Evolutionary conservation across 2,329 filamentous ascomycete species (phyloP), one percentile per base, ranked within the genome.

Genomic region (Alternaria longipes): DNA sequence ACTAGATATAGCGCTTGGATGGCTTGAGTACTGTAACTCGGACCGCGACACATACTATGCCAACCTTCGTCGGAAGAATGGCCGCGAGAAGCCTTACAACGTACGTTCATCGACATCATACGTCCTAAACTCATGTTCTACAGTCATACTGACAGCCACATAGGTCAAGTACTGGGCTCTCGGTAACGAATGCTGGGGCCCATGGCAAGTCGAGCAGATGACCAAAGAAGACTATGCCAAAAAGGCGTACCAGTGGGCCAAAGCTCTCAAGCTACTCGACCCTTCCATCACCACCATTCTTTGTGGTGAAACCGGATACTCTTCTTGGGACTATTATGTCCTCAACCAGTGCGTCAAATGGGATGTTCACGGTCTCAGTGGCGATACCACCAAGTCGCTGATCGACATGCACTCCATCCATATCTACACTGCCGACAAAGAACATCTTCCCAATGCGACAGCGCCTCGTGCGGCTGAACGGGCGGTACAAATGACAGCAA

Each of bases 1-100:
- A 58, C 83, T 2, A 59, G 38, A 36, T 49, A 50, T 66, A 86
- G 86, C 86, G 36, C 83, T 94, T 32, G 91, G 85, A 11, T 95
- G 92, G 92, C 83, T 95, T 20, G 92, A 95, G 75, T 95, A 95
- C 82, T 95, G 92, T 83, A 95, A 95, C 80, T 89, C 88, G 3
- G 87, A 85, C n/a, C 83, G 85, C 56, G 86, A 94, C 78, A 94
- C 90, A 9, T 86, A 94, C 82, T 95, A 93, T 76, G 92, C 92
- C 64, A 94, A 94, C 74, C 83, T 94, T 51, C 88, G 92, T 32
- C 86, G 92, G 12, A 84, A 90, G 69, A 90, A 95, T 78, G 92
- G 92, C 11, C 89, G 87, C 32, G 84, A 89, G 57, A 86, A 93
- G 79, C 92, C 92, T 5, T 94, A 94, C 80, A 89, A 89, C 60